These are phyloP conservation scores for Neonectria punicea DNA, from an alignment of 2,329 filamentous ascomycete genomes.

Conservation along the genomic window DNA sequence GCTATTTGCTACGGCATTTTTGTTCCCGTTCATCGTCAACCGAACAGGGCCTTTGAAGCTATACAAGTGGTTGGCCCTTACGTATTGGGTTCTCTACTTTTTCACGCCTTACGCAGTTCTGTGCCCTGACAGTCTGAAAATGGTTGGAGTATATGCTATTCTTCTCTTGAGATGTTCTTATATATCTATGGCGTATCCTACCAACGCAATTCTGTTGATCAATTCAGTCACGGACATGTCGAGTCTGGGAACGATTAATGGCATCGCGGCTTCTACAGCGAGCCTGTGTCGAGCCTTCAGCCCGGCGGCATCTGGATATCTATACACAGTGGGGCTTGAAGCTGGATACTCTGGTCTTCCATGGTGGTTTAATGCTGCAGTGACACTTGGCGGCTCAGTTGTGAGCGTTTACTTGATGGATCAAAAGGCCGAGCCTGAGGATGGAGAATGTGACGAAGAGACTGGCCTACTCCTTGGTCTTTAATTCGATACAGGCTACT, in stretches of 20 bases:
- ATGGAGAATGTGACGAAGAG: slow-evolving; percentile 12
- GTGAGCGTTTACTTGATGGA: slow-evolving; percentile 12
- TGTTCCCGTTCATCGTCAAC: slow-evolving; percentile 82
- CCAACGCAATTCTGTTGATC: slow-evolving; percentile 86
- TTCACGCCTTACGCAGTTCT: slow-evolving; percentile 89
- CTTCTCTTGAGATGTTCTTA: slow-evolving; percentile 94
- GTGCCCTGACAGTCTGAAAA: slow-evolving; percentile 76
- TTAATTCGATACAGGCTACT: too few species aligned
- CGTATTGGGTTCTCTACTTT: slow-evolving; percentile 90
- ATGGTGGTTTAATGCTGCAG: slow-evolving; percentile 83
- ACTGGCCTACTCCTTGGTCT: slow-evolving; percentile 8
- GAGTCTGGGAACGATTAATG: slow-evolving; percentile 91
- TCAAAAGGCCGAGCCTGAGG: neutral
- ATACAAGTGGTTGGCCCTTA: slow-evolving; percentile 82
- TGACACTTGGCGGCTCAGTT: slow-evolving; percentile 6
- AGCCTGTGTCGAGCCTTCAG: slow-evolving; percentile 90
- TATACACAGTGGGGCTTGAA: slow-evolving; percentile 83
- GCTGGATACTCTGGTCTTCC: slow-evolving; percentile 87
- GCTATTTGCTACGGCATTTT: slow-evolving; percentile 82
- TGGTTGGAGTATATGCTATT: slow-evolving; percentile 78
- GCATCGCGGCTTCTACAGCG: slow-evolving; percentile 89
- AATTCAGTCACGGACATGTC: slow-evolving; percentile 86
- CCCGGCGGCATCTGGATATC: slow-evolving; percentile 84
- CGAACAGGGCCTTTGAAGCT: slow-evolving; percentile 81
- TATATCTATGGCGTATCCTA: slow-evolving; percentile 89